phyloP scores from a whole-genome alignment of 345 rosid genomes.

The Abelmoschus esculentus region DNA sequence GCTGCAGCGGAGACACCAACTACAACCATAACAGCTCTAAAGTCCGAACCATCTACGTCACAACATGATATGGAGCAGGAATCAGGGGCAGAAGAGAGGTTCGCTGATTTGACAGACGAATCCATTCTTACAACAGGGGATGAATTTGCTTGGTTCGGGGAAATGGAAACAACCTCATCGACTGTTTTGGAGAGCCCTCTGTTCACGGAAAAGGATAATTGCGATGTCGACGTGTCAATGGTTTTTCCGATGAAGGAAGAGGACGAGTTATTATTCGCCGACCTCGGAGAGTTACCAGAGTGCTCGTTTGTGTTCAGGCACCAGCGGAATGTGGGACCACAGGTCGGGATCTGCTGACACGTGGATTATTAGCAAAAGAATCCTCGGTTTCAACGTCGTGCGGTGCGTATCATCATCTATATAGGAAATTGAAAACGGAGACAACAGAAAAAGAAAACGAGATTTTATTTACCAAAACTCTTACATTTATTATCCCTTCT shows the following conservation, averaged over 20 bases:
- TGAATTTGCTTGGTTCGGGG: conserved; percentile 50
- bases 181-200: conserved; percentile 63
- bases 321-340: conserved; percentile 58
- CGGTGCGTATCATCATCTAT: conserved; percentile 9
- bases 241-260: conserved; percentile 47
- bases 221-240: conserved; percentile 31
- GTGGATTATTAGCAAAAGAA: conserved; percentile 20
- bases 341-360: conserved; percentile 66
- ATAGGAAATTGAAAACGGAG: background rate
- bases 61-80: conserved; percentile 26
- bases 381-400: conserved; percentile 8
- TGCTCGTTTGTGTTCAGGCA: conserved; percentile 50
- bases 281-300: conserved; percentile 97
- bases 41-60: conserved; percentile 18
- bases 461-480: background rate
- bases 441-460: background rate
- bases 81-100: conserved; percentile 33
- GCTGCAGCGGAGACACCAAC: background rate
- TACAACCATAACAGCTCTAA: conserved; percentile 10
- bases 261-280: conserved; percentile 93
- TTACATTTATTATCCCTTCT: background rate
- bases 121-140: conserved; percentile 23
- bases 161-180: conserved; percentile 34
- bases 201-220: conserved; percentile 32
- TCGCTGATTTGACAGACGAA: conserved; percentile 32